A percentile compares a stretch with the other conserved stretches of the same genome.
These are phyloP conservation scores for Blastomyces silverae DNA, from an alignment of 2,329 filamentous ascomycete genomes.

Conservation along the genomic window DNA sequence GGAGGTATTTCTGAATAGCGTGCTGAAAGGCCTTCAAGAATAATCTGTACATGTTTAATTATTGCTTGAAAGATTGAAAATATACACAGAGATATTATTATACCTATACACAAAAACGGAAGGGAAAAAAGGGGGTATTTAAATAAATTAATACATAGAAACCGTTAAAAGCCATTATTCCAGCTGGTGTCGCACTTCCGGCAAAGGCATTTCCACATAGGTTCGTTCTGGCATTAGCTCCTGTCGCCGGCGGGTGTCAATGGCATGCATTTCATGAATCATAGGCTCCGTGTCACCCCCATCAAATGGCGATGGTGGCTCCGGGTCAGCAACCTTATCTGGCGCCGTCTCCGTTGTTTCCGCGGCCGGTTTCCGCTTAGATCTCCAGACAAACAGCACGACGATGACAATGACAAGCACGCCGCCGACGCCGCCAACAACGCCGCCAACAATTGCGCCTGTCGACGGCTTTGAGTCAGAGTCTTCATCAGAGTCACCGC, in stretches of 20 bases:
- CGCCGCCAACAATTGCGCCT: neutral
- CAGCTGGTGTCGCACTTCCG: neutral
- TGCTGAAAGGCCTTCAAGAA: neutral
- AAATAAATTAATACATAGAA: neutral
- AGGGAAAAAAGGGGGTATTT: neutral
- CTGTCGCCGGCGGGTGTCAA: neutral
- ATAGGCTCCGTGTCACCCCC: neutral
- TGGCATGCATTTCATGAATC: constrained; percentile 1
- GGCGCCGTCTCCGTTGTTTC: neutral
- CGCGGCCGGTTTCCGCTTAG: neutral
- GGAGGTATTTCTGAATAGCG: neutral
- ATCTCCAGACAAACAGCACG: neutral
- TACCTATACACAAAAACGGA: neutral
- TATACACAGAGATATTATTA: neutral
- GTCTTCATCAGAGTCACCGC: neutral
- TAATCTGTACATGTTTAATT: neutral
- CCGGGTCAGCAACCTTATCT: neutral
- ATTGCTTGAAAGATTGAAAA: neutral
- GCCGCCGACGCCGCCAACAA: neutral
- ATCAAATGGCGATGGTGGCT: neutral
- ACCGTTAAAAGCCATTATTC: neutral
- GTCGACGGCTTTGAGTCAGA: neutral
- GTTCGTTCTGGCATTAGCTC: constrained; percentile 1
- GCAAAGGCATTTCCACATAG: neutral
- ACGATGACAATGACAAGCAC: neutral